A percentile compares a stretch with the other conserved stretches of the same genome.
Conservation (phyloP, 208 protist species). For the Naegleria gruberi region DNA sequence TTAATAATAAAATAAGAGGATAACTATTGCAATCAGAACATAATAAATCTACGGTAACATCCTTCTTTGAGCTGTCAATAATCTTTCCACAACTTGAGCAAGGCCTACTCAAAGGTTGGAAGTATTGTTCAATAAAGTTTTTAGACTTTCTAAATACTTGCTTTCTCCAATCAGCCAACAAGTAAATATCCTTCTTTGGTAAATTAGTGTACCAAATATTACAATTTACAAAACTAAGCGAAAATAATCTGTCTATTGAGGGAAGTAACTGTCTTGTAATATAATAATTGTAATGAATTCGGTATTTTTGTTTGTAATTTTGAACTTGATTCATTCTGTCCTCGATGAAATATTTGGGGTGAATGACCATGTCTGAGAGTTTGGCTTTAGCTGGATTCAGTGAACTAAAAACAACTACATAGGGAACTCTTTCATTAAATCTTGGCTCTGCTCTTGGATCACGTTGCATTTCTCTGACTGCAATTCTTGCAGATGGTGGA, state of each 20-base stretch:
- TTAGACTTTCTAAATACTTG: background rate
- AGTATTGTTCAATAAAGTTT: background rate
- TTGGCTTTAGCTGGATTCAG: constrained; percentile 34
- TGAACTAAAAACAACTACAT: constrained; percentile 55
- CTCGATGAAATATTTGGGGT: constrained; percentile 17
- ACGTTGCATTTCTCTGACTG: background rate
- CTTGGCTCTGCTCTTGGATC: constrained; percentile 52
- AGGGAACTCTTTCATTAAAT: constrained; percentile 55
- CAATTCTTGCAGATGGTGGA: constrained; percentile 36
- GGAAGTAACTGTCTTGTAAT: constrained; percentile 72
- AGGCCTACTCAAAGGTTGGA: background rate
- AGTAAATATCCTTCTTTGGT: background rate
- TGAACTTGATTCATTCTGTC: constrained; percentile 21
- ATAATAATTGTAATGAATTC: constrained; percentile 58
- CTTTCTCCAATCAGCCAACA: background rate
- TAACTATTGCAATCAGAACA: background rate
- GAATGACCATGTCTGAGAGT: constrained; percentile 54
- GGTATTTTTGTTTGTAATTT: background rate
- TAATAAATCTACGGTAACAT: background rate
- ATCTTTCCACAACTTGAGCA: background rate
- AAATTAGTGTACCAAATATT: background rate
- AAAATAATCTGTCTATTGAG: constrained; percentile 52
- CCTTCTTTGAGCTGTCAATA: background rate
- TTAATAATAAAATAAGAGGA: background rate
- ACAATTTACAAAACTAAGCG: constrained; percentile 22